Percentiles rank a stretch among this genome's conserved stretches.
These are phyloP conservation scores for Sutorius australiensis DNA, from an alignment of 768 basidiomycete genomes.

Conservation along the genomic window DNA sequence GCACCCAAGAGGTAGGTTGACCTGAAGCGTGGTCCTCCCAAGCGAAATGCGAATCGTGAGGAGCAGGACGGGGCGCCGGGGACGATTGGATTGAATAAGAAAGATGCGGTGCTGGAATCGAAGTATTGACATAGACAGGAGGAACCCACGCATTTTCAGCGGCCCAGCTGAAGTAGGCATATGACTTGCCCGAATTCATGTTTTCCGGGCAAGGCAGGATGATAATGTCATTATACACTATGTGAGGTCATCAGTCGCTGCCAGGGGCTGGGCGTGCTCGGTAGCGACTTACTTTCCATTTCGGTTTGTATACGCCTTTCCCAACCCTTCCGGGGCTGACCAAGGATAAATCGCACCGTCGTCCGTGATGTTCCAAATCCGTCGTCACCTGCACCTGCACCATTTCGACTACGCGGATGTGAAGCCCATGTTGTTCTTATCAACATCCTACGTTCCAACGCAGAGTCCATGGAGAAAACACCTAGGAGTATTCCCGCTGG, in stretches of 20 bases:
- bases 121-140: constrained; percentile 55
- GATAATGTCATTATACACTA: constrained; percentile 84
- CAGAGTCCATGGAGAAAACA: constrained; percentile 85
- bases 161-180: constrained; percentile 92
- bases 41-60: constrained; percentile 65
- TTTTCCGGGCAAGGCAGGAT: constrained; percentile 84
- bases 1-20: constrained; percentile 60
- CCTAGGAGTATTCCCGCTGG: constrained; percentile 88
- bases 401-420: constrained; percentile 73
- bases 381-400: constrained; percentile 65
- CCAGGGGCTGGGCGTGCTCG: background rate
- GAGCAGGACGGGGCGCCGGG: constrained; percentile 57
- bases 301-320: constrained; percentile 78
- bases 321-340: constrained; percentile 76
- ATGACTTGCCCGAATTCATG: constrained; percentile 94
- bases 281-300: constrained; percentile 72
- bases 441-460: constrained; percentile 79
- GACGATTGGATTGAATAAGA: constrained; percentile 63
- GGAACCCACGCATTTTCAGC: constrained; percentile 89
- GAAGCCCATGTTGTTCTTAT: constrained; percentile 88
- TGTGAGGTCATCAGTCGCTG: constrained; percentile 2
- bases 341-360: constrained; percentile 85
- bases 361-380: constrained; percentile 78
- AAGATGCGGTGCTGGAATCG: constrained; percentile 42
- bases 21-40: constrained; percentile 46